phyloP scores from a whole-genome alignment of 2,329 filamentous ascomycete genomes.

The Exserohilum turcica region DNA sequence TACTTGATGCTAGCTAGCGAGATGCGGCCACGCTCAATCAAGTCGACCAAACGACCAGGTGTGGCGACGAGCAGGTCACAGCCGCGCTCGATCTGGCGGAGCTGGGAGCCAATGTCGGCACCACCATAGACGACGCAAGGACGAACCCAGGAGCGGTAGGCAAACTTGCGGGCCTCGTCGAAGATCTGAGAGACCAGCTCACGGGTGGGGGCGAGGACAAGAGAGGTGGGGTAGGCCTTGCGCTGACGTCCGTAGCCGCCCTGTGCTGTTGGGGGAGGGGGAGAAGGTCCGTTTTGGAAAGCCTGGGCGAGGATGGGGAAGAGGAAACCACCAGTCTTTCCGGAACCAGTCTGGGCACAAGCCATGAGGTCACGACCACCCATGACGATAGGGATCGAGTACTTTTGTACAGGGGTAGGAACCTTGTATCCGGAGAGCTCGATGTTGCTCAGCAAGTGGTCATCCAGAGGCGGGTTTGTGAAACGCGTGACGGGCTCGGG shows the following conservation, averaged over 20 bases:
- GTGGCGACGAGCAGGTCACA: constrained; percentile 97
- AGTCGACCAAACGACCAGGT: constrained; percentile 93
- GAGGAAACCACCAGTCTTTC: constrained; percentile 99
- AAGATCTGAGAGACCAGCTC: constrained; percentile 99
- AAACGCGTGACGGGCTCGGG: constrained; percentile 90
- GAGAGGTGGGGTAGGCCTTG: constrained; percentile 94
- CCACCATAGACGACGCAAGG: constrained; percentile 98
- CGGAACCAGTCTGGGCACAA: constrained; percentile 98
- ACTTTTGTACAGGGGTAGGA: constrained; percentile 97
- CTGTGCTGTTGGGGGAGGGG: constrained; percentile 65
- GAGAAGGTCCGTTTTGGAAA: constrained; percentile 83
- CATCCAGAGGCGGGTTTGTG: constrained; percentile 92
- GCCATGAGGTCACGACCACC: constrained; percentile 97
- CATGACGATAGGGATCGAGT: constrained; percentile 99
- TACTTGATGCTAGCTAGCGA: constrained; percentile 99
- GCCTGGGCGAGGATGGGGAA: constrained; percentile 99
- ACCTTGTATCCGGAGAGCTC: constrained; percentile 92
- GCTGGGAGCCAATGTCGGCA: constrained; percentile 97
- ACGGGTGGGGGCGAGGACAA: constrained; percentile 95
- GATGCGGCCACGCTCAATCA: constrained; percentile 98
- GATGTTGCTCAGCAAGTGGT: constrained; percentile 92
- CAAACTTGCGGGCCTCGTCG: constrained; percentile 96
- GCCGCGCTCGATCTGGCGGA: constrained; percentile 96
- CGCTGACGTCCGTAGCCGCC: constrained; percentile 80
- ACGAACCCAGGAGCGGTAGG: constrained; percentile 98